Conservation (phyloP, 495 filamentous ascomycete genomes). For the Xylona heveae region DNA sequence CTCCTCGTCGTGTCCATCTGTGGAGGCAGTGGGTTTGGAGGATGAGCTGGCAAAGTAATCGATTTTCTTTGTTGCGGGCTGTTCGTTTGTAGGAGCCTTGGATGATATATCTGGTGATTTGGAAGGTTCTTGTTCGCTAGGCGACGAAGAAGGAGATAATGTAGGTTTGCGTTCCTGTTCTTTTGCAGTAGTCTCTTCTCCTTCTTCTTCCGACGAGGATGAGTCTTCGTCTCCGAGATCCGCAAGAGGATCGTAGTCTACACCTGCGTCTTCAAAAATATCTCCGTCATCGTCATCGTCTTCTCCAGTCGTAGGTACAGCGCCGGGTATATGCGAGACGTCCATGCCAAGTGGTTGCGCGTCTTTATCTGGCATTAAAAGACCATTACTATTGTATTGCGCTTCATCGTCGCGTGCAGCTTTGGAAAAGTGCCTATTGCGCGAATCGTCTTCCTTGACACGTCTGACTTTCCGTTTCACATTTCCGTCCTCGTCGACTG, state of each 20-base stretch:
- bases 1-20: slow-evolving; percentile 9
- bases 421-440: slow-evolving; percentile 4
- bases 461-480: slow-evolving; percentile 66
- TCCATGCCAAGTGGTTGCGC: slow-evolving; percentile 57
- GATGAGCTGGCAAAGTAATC: slow-evolving; percentile 22
- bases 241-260: slow-evolving; percentile 75
- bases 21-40: slow-evolving; percentile 6
- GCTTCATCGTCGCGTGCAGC: no score
- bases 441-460: slow-evolving; percentile 14
- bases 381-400: slow-evolving; percentile 19
- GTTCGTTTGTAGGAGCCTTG: no score
- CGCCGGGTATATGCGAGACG: slow-evolving; percentile 34
- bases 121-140: background rate
- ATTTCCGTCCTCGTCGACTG: slow-evolving; percentile 69
- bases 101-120: no score
- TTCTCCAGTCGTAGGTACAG: slow-evolving; percentile 20
- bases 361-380: slow-evolving; percentile 44
- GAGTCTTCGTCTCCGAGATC: slow-evolving; percentile 28
- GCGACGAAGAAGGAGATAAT: background rate
- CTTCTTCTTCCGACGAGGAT: slow-evolving; percentile 22
- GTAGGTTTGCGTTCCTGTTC: slow-evolving; percentile 5
- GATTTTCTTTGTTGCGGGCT: no score
- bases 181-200: slow-evolving; percentile 16
- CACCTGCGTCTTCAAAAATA: slow-evolving; percentile 77
- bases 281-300: slow-evolving; percentile 37